Evolutionary conservation across 768 basidiomycete species (phyloP), one percentile per base, ranked within the genome.

Genomic region (Lactifluus volemus): DNA sequence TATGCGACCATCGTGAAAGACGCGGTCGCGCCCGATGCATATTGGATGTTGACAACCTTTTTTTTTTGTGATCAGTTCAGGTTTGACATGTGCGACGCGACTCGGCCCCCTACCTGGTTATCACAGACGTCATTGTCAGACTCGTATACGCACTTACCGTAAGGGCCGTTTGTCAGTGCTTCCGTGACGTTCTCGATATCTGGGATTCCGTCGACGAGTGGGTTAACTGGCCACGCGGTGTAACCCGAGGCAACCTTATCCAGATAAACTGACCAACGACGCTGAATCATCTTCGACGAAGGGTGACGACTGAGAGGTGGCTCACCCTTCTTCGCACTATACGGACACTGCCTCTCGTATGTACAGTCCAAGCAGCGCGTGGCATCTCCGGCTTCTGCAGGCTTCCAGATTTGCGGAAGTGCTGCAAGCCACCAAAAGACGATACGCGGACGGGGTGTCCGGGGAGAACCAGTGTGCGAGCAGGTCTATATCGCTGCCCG

Each of bases 1-100:
- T 84, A 89, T 12, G 92, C 92, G 51, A 91, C 81, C 90, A 95
- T 92, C 19, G 92, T 93, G 71, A 95, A 89, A 0, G 89, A 89
- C 12, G 81, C 89, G 0, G 92, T 94, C 32, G 82, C 78, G 15
- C 91, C 90, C 53, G 84, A 83, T 7, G 86, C 84, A 70, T 90
- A 95, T 68, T 93, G 88, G 58, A 95, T 73, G 70, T 92, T 94
- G 64, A 95, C 92, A 49, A 94, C 87, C 82, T 82, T 58, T 32
- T 14, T n/a, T 21, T 42, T 7, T 17, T 21, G 32, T 49, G 17
- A 38, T 39, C 5, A 17, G 17, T 45, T 9, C 4, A 14, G 1
- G 19, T 19, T 12, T n/a, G 4, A n/a, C 4, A 42, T 44, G 41
- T 0, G 30, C 7, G 5, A 32, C n/a, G 17, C 29, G 34, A 29